These are phyloP conservation scores for Rehmannia glutinosa DNA, from an alignment of 257 asterid species.

Conservation along the genomic window DNA sequence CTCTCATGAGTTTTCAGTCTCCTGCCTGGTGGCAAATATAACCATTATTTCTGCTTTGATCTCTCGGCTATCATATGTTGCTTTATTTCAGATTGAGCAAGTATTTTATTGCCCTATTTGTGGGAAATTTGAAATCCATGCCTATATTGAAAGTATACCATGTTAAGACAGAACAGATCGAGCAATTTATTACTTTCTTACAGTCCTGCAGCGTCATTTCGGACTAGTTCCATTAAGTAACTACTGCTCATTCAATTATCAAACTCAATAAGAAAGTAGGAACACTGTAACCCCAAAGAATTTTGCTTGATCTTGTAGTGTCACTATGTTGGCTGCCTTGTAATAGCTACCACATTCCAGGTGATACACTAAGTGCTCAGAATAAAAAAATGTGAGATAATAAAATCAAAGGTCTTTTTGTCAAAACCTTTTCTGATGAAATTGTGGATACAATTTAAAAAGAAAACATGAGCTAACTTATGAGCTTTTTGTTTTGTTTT, in stretches of 20 bases:
- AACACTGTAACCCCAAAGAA: not conserved
- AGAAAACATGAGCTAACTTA: not conserved
- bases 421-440: too few species aligned
- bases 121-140: not conserved
- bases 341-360: too few species aligned
- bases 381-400: not conserved
- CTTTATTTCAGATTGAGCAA: not conserved
- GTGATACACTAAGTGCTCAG: not conserved
- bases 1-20: not conserved
- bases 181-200: not conserved
- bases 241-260: not conserved
- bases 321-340: not conserved
- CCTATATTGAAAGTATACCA: not conserved
- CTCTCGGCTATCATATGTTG: not conserved
- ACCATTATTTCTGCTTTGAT: not conserved
- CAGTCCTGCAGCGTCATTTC: not conserved
- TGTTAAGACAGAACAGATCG: not conserved
- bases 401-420: not conserved
- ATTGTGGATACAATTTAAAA: not conserved
- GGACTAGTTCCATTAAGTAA: not conserved
- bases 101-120: not conserved
- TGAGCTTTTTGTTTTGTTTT: not conserved
- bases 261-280: not conserved
- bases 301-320: slow-evolving; percentile 9
- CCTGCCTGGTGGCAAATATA: not conserved